A percentile compares a stretch with the other conserved stretches of the same genome.
phyloP scores from a whole-genome alignment of 768 basidiomycete genomes.

The Amanita thiersii region DNA sequence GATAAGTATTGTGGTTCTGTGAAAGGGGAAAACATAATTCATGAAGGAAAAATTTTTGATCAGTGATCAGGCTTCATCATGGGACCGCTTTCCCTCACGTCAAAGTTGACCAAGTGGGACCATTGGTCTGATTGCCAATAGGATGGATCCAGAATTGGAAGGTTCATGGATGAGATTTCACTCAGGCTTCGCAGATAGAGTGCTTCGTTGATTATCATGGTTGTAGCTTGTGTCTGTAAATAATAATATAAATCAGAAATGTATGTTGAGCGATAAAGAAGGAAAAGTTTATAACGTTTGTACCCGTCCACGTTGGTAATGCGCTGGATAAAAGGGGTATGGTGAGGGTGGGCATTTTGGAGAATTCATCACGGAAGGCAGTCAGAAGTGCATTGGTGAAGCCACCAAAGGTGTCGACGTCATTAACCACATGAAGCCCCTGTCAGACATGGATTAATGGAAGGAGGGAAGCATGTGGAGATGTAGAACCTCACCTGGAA shows the following conservation, averaged over 20 bases:
- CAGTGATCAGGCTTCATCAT: constrained; percentile 11
- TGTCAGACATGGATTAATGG: constrained; percentile 16
- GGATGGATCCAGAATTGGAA: constrained; percentile 41
- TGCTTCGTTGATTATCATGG: constrained; percentile 52
- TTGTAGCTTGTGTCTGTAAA: constrained; percentile 26
- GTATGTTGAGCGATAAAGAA: no score
- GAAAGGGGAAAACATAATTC: constrained; percentile 6
- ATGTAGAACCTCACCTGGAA: constrained; percentile 43
- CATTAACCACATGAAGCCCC: constrained; percentile 66
- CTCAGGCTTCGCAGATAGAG: constrained; percentile 43
- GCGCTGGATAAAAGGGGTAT: constrained; percentile 51
- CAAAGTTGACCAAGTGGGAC: constrained; percentile 15
- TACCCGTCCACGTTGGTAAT: constrained; percentile 21
- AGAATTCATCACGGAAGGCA: constrained; percentile 58
- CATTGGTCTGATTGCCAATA: constrained; percentile 31
- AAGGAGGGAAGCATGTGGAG: neutral
- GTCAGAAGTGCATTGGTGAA: constrained; percentile 54
- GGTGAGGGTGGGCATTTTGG: constrained; percentile 49
- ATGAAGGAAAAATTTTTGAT: constrained; percentile 10
- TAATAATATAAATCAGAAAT: constrained; percentile 9
- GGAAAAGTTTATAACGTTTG: constrained; percentile 32
- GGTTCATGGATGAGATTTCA: constrained; percentile 39
- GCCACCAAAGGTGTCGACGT: constrained; percentile 55
- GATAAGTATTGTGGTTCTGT: constrained; percentile 31
- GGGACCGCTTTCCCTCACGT: constrained; percentile 17